Conservation (phyloP, 169 alveolate genomes). For the Blepharisma undulans region DNA sequence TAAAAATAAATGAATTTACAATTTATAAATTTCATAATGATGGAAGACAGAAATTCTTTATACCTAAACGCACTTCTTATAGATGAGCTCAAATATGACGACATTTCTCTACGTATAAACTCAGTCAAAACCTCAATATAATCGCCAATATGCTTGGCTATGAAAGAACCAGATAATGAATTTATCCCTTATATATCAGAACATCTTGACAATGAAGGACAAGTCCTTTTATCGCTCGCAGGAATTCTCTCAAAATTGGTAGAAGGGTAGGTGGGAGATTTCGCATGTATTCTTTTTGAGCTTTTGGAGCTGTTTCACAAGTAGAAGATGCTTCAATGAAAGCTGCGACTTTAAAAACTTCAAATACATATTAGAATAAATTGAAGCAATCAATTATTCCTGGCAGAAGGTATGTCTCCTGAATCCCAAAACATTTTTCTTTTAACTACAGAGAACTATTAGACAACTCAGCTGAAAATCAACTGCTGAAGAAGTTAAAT, state of each 20-base stretch:
- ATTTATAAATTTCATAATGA: neutral
- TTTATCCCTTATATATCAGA: conserved; percentile 72
- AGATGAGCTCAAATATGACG: conserved; percentile 77
- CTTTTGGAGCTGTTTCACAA: conserved; percentile 67
- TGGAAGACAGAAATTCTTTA: neutral
- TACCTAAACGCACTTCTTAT: conserved; percentile 53
- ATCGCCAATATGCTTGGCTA: conserved; percentile 75
- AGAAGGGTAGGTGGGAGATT: conserved; percentile 68
- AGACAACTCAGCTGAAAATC: neutral
- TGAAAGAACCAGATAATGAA: conserved; percentile 76
- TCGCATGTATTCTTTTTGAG: conserved; percentile 53
- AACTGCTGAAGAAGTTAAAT: neutral
- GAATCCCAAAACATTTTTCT: neutral
- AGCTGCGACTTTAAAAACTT: conserved; percentile 37
- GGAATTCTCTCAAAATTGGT: no score
- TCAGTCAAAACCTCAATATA: conserved; percentile 60
- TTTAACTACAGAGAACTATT: neutral
- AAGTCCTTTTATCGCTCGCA: conserved; percentile 65
- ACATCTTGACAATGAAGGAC: conserved; percentile 81
- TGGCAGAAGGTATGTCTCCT: neutral
- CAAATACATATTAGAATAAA: neutral
- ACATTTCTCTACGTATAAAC: conserved; percentile 64
- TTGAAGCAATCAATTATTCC: neutral
- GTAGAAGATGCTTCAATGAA: conserved; percentile 74
- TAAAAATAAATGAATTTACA: neutral